phyloP scores from a whole-genome alignment of 2,329 filamentous ascomycete genomes.

The Fusarium camptoceras region DNA sequence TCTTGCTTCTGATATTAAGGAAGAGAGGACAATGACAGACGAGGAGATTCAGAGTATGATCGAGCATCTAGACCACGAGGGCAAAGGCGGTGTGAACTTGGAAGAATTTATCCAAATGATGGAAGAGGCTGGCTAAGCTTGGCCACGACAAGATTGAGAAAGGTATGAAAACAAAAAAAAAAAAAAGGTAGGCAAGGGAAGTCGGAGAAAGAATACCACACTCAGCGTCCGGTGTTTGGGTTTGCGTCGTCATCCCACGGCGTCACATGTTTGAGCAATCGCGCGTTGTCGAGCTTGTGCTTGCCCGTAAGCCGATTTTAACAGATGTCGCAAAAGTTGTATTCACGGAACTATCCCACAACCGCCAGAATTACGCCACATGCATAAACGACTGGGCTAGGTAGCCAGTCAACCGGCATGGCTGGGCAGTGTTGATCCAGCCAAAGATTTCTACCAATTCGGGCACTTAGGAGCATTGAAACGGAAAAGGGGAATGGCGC shows the following conservation, averaged over 20 bases:
- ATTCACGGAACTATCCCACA: constrained; percentile 4
- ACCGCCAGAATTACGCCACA: background rate
- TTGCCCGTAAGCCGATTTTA: background rate
- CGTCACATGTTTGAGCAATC: background rate
- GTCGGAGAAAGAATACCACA: background rate
- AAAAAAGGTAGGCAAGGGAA: constrained; percentile 19
- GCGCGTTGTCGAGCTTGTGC: background rate
- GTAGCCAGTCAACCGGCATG: constrained; percentile 1
- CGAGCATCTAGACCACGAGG: constrained; percentile 96
- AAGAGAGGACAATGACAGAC: constrained; percentile 82
- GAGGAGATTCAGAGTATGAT: constrained; percentile 96
- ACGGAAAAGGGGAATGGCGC: constrained; percentile 22
- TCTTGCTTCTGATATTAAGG: constrained; percentile 90
- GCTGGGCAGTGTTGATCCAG: constrained; percentile 2
- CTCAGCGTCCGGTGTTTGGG: background rate
- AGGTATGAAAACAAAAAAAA: constrained; percentile 18
- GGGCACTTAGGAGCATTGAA: background rate
- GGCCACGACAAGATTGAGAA: background rate
- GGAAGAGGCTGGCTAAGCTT: constrained; percentile 56
- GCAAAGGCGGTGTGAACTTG: constrained; percentile 81
- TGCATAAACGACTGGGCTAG: constrained; percentile 3
- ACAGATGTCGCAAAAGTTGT: background rate
- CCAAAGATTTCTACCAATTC: constrained; percentile 5
- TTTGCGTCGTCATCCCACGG: background rate
- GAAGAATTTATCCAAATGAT: constrained; percentile 77